Evolutionary conservation across 2,329 filamentous ascomycete genomes (phyloP), one percentile per base, ranked within the genome.

Genomic region (Stagonosporopsis vannaccii): DNA sequence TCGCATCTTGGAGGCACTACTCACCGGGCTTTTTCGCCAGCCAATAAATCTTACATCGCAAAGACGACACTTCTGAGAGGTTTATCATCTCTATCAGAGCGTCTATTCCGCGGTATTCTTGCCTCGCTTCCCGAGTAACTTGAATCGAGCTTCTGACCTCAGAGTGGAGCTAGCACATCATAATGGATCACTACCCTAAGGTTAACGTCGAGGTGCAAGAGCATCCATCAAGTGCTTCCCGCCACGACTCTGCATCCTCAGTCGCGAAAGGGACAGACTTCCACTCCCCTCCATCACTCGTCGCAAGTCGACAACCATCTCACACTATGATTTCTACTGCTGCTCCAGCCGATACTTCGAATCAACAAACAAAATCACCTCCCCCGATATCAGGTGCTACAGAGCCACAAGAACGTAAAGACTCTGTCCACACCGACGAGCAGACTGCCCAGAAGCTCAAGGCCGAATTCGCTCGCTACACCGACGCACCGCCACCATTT

Each of bases 111-210:
- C 37, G 47, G 47, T 47, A 22, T 22, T 35, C n/a, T 37, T 56
- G 30, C 47, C 43, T 48, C 51, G 36, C 37, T 20, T 20, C 11
- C 11, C 35, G 40, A 51, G 6, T 15, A 11, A 37, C 32, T 43
- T 37, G 25, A 15, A 20, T 43, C 42, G 32, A 47, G 8, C 37
- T 20, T 51, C 47, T 51, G 53, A 50, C 44, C 49, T 58, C 45
- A 53, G 35, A 45, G 49, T 49, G 49, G 49, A 50, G 51, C 51
- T 22, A 41, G 20, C 51, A 55, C 36, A 50, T 47, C 56, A 55
- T 51, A 28, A 69, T 68, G 65, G 65, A 68, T 36, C 61, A 62
- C 45, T 68, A 69, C 51, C 67, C 63, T 26, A 44, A 64, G 61
- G 45, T 66, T 54, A 68, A 58, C 12, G 58, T 65, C 41, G 54